A percentile compares a stretch with the other conserved stretches of the same genome.
Conservation (phyloP, 257 asterid genomes). For the Craterostigma plantagineum region DNA sequence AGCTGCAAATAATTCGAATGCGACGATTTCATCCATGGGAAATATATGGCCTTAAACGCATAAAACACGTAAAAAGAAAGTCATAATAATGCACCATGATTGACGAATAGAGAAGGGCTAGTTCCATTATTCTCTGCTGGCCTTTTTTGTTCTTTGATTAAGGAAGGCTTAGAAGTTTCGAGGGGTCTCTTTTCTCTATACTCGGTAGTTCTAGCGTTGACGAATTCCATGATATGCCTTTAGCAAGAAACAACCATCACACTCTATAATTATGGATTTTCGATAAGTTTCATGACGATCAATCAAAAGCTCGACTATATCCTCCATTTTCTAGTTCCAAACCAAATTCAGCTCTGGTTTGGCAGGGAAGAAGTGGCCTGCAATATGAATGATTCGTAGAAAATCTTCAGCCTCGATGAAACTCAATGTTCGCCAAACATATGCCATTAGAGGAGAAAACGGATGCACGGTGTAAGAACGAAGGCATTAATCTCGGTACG, state of each 20-base stretch:
- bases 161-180: constrained; percentile 20
- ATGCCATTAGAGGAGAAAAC: no score
- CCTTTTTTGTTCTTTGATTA: constrained; percentile 16
- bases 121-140: constrained; percentile 24
- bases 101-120: constrained; percentile 34
- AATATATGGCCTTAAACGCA: background rate
- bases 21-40: background rate
- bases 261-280: no score
- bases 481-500: no score
- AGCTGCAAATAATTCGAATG: constrained; percentile 29
- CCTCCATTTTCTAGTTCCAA: background rate
- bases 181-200: constrained; percentile 32
- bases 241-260: constrained; percentile 31
- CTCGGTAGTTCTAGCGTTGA: constrained; percentile 23
- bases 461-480: no score
- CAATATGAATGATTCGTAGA: no score
- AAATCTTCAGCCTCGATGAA: no score
- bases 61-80: constrained; percentile 8
- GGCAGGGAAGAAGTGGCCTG: no score
- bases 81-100: constrained; percentile 48
- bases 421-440: no score
- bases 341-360: no score
- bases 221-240: constrained; percentile 26
- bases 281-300: constrained; percentile 5
- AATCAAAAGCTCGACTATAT: constrained; percentile 8